Conservation (phyloP, 805 yeast genomes). For the Yarrowia divulgata region DNA sequence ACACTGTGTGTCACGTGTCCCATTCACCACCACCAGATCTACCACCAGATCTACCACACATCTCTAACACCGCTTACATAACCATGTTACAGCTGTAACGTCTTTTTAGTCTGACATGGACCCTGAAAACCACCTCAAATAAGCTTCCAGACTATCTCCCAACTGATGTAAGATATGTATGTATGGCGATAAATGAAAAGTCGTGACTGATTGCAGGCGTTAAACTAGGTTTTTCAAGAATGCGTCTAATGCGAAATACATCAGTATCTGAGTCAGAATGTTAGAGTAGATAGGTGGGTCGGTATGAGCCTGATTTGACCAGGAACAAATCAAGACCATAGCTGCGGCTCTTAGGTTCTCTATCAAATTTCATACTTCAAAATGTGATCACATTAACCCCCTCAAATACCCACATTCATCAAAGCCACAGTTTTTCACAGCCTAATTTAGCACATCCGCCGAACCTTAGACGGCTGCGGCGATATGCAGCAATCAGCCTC, state of each 20-base stretch:
- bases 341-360: too few relatives aligned
- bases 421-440: constrained; percentile 9
- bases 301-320: too few relatives aligned
- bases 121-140: neutral
- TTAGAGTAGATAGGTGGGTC: too few relatives aligned
- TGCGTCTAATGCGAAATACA: constrained; percentile 20
- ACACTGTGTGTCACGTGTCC: too few relatives aligned
- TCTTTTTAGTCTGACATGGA: constrained; percentile 10
- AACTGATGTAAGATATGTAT: constrained; percentile 30
- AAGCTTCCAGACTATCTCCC: constrained; percentile 22
- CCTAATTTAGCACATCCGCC: constrained; percentile 6
- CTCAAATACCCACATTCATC: neutral
- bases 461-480: neutral
- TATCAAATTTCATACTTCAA: neutral
- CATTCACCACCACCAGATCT: neutral
- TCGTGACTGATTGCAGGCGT: constrained; percentile 18
- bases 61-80: neutral
- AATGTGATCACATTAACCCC: neutral
- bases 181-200: constrained; percentile 31
- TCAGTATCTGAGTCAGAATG: constrained; percentile 26
- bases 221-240: neutral
- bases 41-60: too few relatives aligned
- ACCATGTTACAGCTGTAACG: neutral
- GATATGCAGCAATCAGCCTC: constrained; percentile 34
- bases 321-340: too few relatives aligned